Evolutionary conservation across 768 basidiomycete genomes (phyloP), one percentile per base, ranked within the genome.

Genomic region (Pholiota conissans): DNA sequence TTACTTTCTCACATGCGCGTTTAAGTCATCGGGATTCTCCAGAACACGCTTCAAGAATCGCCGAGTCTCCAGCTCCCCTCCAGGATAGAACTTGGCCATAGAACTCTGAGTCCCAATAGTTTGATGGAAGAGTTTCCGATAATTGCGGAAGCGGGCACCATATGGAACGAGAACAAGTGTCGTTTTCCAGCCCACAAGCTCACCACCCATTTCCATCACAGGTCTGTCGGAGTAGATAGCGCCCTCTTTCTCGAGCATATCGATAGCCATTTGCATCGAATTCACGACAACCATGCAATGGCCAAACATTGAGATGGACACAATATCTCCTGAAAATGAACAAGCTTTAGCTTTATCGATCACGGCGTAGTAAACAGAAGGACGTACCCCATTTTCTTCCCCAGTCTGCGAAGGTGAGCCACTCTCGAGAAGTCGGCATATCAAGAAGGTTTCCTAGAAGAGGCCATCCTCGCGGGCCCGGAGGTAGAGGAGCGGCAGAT

Each of bases 211-310:
- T 29, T 69, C 69, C 48, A 75, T 63, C 16, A 72, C 56, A 0
- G 84, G 82, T 30, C 84, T 73, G 65, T 85, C 83, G 16, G 84
- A 85, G 62, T 84, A 84, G 28, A 78, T 75, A 13, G 74, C 68
- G 30, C 83, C 78, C 55, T 78, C 80, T 59, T 77, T 79, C 30
- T 84, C 79, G 24, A 85, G 76, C 69, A 84, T 70, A 27, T 82
- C 78, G n/a, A 71, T 63, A 3, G 82, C 81, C 1, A 63, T 54
- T 24, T 76, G 63, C 5, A 59, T 63, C 0, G 72, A 75, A 63
- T 81, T 84, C 26, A 84, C 27, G 51, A 84, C 64, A 30, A 84
- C 45, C 37, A 81, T 73, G 40, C 73, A 73, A 55, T 82, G 80
- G 3, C 76, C 80, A 13, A 83, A 71, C 13, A 80, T 62, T 10